These are phyloP conservation scores for Venturia asperata DNA, from an alignment of 2,329 filamentous ascomycete genomes.

Conservation along the genomic window DNA sequence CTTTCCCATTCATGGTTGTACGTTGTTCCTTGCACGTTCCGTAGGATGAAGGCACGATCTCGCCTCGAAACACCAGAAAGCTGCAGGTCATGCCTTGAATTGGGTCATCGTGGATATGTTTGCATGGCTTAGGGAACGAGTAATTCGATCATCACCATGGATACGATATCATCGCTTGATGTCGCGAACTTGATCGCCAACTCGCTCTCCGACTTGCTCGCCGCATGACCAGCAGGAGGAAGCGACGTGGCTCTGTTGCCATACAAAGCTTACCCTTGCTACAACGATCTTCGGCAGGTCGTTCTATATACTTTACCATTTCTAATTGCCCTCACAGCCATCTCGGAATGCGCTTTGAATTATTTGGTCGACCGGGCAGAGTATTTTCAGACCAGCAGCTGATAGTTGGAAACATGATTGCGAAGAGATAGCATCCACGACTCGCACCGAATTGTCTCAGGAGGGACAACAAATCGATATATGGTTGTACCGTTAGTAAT, in stretches of 20 bases:
- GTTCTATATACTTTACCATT: neutral
- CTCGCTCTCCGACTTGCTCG: neutral
- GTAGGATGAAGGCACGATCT: neutral
- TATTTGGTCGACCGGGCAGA: neutral
- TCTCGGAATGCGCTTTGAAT: neutral
- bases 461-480: constrained; percentile 3
- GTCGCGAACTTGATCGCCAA: neutral
- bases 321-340: neutral
- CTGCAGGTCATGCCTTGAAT: neutral
- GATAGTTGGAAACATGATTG: neutral
- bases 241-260: neutral
- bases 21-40: neutral
- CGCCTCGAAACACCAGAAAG: neutral
- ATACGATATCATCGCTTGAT: neutral
- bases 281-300: neutral
- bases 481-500: neutral
- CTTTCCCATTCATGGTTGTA: neutral
- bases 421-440: neutral
- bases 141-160: neutral
- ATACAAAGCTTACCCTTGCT: neutral
- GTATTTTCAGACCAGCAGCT: neutral
- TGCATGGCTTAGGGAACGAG: neutral
- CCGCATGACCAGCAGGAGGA: neutral
- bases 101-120: neutral
- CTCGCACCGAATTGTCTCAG: neutral